Base-by-base conservation (phyloP, 148 eudicot genomes). In the Amaranthus hypochondriacus region DNA sequence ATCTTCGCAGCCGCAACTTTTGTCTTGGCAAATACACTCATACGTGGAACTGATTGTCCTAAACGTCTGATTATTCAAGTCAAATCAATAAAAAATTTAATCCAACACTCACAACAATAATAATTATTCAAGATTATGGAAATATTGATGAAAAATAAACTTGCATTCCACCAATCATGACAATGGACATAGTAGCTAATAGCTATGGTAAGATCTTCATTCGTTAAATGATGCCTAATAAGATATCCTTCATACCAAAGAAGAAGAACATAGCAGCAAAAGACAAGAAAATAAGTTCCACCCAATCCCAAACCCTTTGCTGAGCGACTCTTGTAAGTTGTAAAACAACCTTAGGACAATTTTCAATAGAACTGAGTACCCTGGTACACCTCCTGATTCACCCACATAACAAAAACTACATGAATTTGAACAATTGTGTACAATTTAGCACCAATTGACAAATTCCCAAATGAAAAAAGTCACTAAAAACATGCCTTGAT, bases 161-260 rank as follows among this genome's bases (percentile, higher is more conserved):
- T 90, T 83, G 92, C 99, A 95, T 66, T 79, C 99, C 97, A 78
- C 99, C 99, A 50, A 95, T 89, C 97, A 92, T 92, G 71, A 95
- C 99, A 46, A 97, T 80, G 64, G 92, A 95, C 94, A 95, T 92
- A 18, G 99, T n/a, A n/a, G n/a, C n/a, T n/a, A n/a, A n/a, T 95
- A 70, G 99, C 92, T 14, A 95, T 95, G 62, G 99, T 97, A 62
- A 95, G 94, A 47, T 97, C 99, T 54, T 97, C 99, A 75, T 95
- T 95, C 39, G 97, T 95, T 57, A 84, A 89, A 56, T 90, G 89
- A 81, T 95, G 97, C 79, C 99, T 85, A 48, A 95, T 97, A 77
- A 95, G 87, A 80, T 87, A 90, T 2, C 99, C 99, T 12, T 97
- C 99, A 77, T 95, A 95, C 99, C 99, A 95, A 44, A 95, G 89